These are phyloP conservation scores for Colletotrichum sublineola DNA, from an alignment of 2,329 filamentous ascomycete species.

Conservation along the genomic window DNA sequence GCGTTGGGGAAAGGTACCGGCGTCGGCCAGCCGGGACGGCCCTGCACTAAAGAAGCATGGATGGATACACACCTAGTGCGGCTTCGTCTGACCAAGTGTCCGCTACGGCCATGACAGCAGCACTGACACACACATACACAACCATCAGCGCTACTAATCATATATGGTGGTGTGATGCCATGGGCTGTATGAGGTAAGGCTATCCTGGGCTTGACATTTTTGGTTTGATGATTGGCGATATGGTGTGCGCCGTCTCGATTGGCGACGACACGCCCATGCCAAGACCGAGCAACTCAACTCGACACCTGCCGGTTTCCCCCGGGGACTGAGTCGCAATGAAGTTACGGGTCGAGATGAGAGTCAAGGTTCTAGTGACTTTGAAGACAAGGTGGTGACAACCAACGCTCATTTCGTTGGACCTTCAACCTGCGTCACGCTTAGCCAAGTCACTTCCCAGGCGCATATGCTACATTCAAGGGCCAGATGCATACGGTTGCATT, in stretches of 20 bases:
- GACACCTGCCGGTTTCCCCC: neutral
- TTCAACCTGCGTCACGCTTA: neutral
- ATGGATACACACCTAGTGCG: neutral
- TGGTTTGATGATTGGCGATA: neutral
- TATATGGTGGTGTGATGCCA: too few species aligned
- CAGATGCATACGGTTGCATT: too few species aligned
- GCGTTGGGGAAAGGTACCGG: neutral
- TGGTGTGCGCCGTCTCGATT: neutral
- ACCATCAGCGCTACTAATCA: neutral
- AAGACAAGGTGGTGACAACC: neutral
- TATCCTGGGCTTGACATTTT: neutral
- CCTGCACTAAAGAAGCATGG: neutral
- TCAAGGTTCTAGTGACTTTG: neutral
- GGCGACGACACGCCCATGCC: neutral
- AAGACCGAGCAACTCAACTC: neutral
- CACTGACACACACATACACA: neutral
- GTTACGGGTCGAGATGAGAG: neutral
- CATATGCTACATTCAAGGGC: too few species aligned
- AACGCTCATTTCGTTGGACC: conserved; percentile 6
- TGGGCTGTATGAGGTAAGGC: neutral
- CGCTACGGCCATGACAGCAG: neutral
- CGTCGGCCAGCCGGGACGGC: neutral
- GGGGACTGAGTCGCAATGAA: neutral
- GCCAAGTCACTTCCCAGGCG: too few species aligned
- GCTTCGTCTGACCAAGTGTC: neutral